A percentile compares a stretch with the other conserved stretches of the same genome.
These are phyloP conservation scores for Lasiodiplodia gonubiensis DNA, from an alignment of 2,329 filamentous ascomycete species.

Conservation along the genomic window DNA sequence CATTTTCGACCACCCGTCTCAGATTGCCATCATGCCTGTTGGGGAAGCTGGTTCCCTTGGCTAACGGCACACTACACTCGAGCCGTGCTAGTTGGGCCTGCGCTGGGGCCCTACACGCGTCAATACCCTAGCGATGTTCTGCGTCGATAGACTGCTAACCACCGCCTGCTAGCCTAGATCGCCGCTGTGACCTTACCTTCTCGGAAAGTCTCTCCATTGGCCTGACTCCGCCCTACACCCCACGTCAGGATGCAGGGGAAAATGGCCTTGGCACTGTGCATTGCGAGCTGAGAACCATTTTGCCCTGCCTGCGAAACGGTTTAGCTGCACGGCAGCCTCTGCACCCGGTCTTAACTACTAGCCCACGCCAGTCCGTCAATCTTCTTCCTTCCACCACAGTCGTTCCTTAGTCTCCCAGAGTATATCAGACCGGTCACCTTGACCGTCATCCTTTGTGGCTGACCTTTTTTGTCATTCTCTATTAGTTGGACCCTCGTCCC, in stretches of 20 bases:
- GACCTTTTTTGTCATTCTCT: constrained; percentile 1
- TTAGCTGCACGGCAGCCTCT: neutral
- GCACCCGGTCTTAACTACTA: constrained; percentile 1
- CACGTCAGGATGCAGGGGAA: constrained; percentile 21
- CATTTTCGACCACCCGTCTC: neutral
- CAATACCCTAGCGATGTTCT: constrained; percentile 19
- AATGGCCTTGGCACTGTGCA: neutral
- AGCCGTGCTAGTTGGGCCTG: neutral
- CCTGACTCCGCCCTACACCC: neutral
- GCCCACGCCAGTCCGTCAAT: neutral
- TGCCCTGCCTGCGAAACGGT: neutral
- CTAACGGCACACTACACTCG: constrained; percentile 20
- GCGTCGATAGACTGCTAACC: constrained; percentile 18
- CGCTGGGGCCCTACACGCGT: constrained; percentile 1
- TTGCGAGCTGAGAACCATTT: constrained; percentile 6
- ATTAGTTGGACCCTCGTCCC: constrained; percentile 1
- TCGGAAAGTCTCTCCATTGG: constrained; percentile 7
- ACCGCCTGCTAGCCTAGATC: neutral
- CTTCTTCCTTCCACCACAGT: neutral
- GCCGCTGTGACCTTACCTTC: neutral
- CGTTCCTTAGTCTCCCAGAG: neutral
- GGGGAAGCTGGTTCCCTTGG: neutral
- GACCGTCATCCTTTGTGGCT: neutral
- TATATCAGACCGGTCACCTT: neutral
- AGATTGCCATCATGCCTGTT: constrained; percentile 7